A percentile compares a stretch with the other conserved stretches of the same genome.
Conservation (phyloP, 2,329 filamentous ascomycete species). For the Colletotrichum karsti region DNA sequence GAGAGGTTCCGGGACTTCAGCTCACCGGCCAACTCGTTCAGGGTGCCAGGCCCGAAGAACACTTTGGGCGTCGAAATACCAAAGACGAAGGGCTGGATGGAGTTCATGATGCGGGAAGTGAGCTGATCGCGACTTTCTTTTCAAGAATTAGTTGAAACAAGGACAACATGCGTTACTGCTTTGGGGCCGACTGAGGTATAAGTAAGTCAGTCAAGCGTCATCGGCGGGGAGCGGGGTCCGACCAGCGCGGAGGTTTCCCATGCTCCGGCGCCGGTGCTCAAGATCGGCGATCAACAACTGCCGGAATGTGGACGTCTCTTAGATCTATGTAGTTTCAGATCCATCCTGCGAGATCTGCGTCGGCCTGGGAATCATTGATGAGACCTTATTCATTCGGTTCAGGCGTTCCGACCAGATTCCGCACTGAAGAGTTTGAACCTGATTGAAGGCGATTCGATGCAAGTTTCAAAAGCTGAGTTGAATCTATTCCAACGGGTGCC, state of each 20-base stretch:
- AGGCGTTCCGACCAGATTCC: too few relatives aligned
- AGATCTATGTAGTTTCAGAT: too few relatives aligned
- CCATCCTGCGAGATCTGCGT: too few relatives aligned
- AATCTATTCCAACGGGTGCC: constrained; percentile 10
- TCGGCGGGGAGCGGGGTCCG: constrained; percentile 26
- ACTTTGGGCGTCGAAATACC: constrained; percentile 38
- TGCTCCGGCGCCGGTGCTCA: neutral
- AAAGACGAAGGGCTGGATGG: constrained; percentile 13
- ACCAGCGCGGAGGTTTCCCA: neutral
- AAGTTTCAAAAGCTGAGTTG: neutral
- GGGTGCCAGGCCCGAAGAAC: constrained; percentile 43
- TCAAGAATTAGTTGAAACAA: neutral
- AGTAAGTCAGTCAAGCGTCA: constrained; percentile 12
- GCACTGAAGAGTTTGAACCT: too few relatives aligned
- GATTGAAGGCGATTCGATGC: too few relatives aligned
- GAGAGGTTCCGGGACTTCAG: constrained; percentile 40
- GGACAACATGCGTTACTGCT: neutral
- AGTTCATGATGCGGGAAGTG: neutral
- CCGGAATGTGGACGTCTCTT: neutral
- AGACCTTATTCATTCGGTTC: too few relatives aligned
- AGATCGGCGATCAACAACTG: neutral
- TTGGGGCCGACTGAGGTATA: neutral
- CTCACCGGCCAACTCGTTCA: constrained; percentile 43
- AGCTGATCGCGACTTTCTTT: neutral
- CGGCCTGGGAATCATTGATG: too few relatives aligned